phyloP scores from a whole-genome alignment of 768 basidiomycete genomes.

The Lactarius pseudohatsudake region DNA sequence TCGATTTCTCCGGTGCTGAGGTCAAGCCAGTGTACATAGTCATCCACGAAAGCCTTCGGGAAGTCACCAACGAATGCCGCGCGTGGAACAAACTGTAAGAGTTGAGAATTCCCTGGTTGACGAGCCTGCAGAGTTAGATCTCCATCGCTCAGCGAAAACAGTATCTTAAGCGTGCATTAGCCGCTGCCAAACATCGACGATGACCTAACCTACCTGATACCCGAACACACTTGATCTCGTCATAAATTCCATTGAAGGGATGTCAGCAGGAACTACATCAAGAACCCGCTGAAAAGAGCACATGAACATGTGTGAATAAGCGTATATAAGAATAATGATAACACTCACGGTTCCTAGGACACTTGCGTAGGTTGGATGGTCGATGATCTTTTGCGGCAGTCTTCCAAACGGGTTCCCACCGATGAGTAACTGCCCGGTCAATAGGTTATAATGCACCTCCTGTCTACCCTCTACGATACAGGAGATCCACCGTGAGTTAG shows the following conservation, averaged over 20 bases:
- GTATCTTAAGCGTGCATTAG: not conserved
- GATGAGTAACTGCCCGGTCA: conserved; percentile 7
- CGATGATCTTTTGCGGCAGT: conserved; percentile 4
- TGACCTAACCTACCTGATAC: not conserved
- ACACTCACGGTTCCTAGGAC: conserved; percentile 12
- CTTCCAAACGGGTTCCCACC: conserved; percentile 4
- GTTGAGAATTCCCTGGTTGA: not conserved
- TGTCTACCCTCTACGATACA: conserved; percentile 4
- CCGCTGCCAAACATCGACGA: not conserved
- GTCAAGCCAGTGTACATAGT: conserved; percentile 40
- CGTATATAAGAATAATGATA: not conserved
- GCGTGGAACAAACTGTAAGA: conserved; percentile 38
- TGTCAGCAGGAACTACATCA: conserved; percentile 8
- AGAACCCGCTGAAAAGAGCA: not conserved
- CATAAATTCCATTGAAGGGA: conserved; percentile 10
- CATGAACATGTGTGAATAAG: not conserved
- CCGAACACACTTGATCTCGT: not conserved
- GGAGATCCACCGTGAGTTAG: conserved; percentile 19
- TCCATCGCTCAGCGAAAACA: not conserved
- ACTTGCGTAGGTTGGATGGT: conserved; percentile 2
- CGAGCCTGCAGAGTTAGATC: conserved; percentile 7
- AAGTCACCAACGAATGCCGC: conserved; percentile 34
- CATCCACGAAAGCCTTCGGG: conserved; percentile 34
- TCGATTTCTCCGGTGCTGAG: conserved; percentile 33
- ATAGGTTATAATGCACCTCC: conserved; percentile 5